These are phyloP conservation scores for Mollisiaceae sp. DNA, from an alignment of 2,329 filamentous ascomycete species.

Conservation along the genomic window DNA sequence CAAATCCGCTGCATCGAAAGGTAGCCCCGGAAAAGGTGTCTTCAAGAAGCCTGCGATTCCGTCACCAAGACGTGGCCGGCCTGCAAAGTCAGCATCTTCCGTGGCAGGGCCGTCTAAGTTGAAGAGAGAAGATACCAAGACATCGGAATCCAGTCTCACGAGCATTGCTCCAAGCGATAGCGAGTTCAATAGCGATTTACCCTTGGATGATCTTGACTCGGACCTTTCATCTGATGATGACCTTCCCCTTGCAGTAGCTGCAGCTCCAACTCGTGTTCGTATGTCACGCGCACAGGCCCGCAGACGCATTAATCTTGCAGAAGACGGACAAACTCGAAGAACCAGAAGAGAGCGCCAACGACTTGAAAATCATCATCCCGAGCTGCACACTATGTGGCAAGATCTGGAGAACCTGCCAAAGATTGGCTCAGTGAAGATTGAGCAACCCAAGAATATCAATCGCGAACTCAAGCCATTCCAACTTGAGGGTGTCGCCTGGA, in stretches of 20 bases:
- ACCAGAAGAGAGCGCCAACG: conserved; percentile 61
- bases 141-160: conserved; percentile 22
- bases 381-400: conserved; percentile 83
- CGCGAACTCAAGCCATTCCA: conserved; percentile 92
- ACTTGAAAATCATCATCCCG: conserved; percentile 78
- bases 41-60: conserved; percentile 15
- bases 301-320: conserved; percentile 22
- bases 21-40: neutral
- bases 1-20: neutral
- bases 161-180: conserved; percentile 21
- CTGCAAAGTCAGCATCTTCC: neutral
- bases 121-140: conserved; percentile 28
- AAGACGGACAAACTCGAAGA: conserved; percentile 43
- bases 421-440: conserved; percentile 66
- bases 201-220: conserved; percentile 8
- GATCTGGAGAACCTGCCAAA: conserved; percentile 71
- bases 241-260: neutral
- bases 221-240: conserved; percentile 18
- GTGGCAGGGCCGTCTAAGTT: conserved; percentile 7
- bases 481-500: conserved; percentile 92
- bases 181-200: conserved; percentile 26
- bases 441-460: conserved; percentile 78
- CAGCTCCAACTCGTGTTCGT: conserved; percentile 1
- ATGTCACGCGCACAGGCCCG: conserved; percentile 16
- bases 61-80: conserved; percentile 6